Evolutionary conservation across 768 basidiomycete genomes (phyloP).

Genomic region (Naganishia kalamii): DNA sequence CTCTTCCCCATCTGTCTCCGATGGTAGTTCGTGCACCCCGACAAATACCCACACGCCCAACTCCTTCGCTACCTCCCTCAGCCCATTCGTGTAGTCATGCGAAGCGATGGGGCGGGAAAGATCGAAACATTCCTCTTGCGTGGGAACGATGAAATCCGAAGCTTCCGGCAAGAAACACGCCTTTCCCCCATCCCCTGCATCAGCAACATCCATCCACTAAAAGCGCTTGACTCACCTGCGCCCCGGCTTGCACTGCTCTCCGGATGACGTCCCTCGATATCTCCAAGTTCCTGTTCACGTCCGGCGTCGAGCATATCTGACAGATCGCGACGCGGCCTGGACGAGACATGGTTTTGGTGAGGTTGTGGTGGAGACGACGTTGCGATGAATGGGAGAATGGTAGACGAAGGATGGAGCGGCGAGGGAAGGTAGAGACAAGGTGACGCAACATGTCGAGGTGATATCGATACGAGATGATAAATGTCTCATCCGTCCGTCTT

Average conservation of each 20-base stretch:
- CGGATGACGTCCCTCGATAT: conserved; percentile 29
- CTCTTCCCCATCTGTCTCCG: conserved; percentile 22
- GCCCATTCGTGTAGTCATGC: conserved; percentile 35
- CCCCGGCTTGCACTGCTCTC: conserved; percentile 31
- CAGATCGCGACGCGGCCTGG: conserved; percentile 20
- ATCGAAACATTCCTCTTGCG: conserved; percentile 28
- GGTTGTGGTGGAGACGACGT: background rate
- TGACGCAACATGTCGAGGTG: too few relatives aligned
- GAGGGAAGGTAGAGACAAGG: too few relatives aligned
- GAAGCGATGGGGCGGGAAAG: conserved; percentile 32
- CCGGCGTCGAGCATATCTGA: conserved; percentile 35
- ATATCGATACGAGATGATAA: background rate
- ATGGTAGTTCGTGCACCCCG: conserved; percentile 40
- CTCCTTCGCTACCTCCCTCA: conserved; percentile 37
- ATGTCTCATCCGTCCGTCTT: background rate
- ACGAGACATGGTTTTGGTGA: background rate
- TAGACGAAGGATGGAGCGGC: background rate
- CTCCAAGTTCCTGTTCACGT: conserved; percentile 33
- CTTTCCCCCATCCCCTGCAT: conserved; percentile 4
- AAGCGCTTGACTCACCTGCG: conserved; percentile 28
- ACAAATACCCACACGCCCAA: conserved; percentile 33
- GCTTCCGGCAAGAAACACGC: conserved; percentile 45
- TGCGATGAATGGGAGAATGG: background rate
- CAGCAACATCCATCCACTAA: background rate
- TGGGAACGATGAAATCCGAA: conserved; percentile 35